These are phyloP conservation scores for Rhizopogon parksii DNA, from an alignment of 1,284 basidiomycete species.

Conservation along the genomic window DNA sequence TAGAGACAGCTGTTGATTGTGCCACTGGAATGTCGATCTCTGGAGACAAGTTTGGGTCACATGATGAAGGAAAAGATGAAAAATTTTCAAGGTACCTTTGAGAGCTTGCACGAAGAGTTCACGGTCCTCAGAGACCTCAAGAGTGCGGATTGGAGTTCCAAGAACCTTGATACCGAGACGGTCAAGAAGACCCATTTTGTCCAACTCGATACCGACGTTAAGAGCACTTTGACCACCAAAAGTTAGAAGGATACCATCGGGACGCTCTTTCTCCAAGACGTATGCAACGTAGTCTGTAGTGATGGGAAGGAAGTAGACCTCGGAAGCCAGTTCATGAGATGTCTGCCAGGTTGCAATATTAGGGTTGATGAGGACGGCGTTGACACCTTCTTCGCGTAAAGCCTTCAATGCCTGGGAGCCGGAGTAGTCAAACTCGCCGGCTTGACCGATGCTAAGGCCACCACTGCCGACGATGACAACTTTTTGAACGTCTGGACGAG, in stretches of 20 bases:
- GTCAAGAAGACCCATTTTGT: slow-evolving; percentile 96
- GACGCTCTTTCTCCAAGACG: slow-evolving; percentile 96
- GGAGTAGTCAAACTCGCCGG: slow-evolving; percentile 99
- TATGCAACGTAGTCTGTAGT: slow-evolving; percentile 98
- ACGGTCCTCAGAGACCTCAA: slow-evolving; percentile 96
- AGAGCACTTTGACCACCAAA: slow-evolving; percentile 98
- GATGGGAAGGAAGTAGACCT: slow-evolving; percentile 97
- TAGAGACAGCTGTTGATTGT: slow-evolving; percentile 96
- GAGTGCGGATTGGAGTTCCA: slow-evolving; percentile 90
- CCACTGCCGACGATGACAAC: slow-evolving; percentile 96
- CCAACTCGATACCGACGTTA: slow-evolving; percentile 96
- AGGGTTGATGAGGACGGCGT: slow-evolving; percentile 94
- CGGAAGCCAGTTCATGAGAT: slow-evolving; percentile 91
- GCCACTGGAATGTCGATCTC: slow-evolving; percentile 99
- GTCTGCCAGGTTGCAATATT: slow-evolving; percentile 98
- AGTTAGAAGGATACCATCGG: slow-evolving; percentile 95
- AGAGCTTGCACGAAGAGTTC: slow-evolving; percentile 96
- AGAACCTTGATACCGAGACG: slow-evolving; percentile 92
- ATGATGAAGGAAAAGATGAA: slow-evolving; percentile 6
- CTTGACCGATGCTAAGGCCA: slow-evolving; percentile 96
- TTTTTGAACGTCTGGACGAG: slow-evolving; percentile 86
- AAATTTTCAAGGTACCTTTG: slow-evolving; percentile 55
- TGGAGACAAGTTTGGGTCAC: slow-evolving; percentile 24
- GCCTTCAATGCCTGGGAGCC: slow-evolving; percentile 99
- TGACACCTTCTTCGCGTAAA: slow-evolving; percentile 90